These are phyloP conservation scores for Pythium catenulatum DNA, from an alignment of 352 stramenopile species.

Conservation along the genomic window DNA sequence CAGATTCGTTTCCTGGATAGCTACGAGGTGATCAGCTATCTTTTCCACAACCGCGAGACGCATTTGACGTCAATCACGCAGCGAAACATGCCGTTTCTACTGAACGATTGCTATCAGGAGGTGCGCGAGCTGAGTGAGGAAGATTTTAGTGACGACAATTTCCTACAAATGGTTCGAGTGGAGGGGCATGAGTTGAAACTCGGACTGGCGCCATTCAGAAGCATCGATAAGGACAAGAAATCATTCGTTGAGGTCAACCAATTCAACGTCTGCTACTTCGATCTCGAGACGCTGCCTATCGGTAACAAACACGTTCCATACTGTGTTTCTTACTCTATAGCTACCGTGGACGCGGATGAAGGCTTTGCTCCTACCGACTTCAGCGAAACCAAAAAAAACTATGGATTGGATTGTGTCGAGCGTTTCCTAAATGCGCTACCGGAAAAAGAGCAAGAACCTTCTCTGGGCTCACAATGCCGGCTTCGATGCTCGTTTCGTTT, in stretches of 20 bases:
- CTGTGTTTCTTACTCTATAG: conserved; percentile 24
- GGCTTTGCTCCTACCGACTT: not conserved
- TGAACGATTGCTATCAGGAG: conserved; percentile 46
- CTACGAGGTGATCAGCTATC: conserved; percentile 55
- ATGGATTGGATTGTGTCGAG: conserved; percentile 36
- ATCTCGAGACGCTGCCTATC: conserved; percentile 27
- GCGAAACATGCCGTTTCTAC: conserved; percentile 1
- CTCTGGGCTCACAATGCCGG: conserved; percentile 45
- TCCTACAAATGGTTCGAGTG: conserved; percentile 15
- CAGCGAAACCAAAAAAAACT: conserved; percentile 13
- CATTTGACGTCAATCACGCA: conserved; percentile 24
- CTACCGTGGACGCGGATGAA: not conserved
- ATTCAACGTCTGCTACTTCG: conserved; percentile 43
- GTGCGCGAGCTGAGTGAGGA: not conserved
- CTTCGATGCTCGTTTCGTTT: conserved; percentile 36
- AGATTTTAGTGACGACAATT: conserved; percentile 20
- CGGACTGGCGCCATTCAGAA: conserved; percentile 2
- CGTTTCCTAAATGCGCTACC: conserved; percentile 23
- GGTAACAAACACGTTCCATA: conserved; percentile 28
- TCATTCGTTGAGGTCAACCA: not conserved
- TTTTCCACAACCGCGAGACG: conserved; percentile 45
- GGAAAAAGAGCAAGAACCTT: conserved; percentile 10
- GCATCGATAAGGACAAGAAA: not conserved
- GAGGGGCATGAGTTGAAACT: not conserved
- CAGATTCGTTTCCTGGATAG: conserved; percentile 52